A percentile compares a stretch with the other conserved stretches of the same genome.
Conservation (phyloP, 768 basidiomycete species). For the Suillus cothurnatus region DNA sequence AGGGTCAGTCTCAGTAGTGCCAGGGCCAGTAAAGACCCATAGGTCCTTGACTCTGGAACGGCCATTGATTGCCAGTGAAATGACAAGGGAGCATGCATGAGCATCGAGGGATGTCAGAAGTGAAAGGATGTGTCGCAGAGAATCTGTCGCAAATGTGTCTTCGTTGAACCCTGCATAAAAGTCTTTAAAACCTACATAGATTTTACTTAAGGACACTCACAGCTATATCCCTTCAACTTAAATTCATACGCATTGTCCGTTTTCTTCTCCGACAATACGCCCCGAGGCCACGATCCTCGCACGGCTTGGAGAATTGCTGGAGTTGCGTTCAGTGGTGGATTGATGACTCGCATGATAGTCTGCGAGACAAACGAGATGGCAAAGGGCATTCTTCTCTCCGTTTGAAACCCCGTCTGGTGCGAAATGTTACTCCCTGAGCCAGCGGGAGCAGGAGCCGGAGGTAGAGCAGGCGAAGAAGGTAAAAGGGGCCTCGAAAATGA, state of each 20-base stretch:
- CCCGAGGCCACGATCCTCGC: constrained; percentile 76
- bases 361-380: constrained; percentile 73
- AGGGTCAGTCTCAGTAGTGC: constrained; percentile 33
- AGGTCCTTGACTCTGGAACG: constrained; percentile 76
- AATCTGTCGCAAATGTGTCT: constrained; percentile 74
- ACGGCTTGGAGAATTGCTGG: constrained; percentile 83
- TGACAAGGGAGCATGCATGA: constrained; percentile 66
- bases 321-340: constrained; percentile 74
- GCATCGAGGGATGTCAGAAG: constrained; percentile 67
- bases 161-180: constrained; percentile 68
- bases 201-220: constrained; percentile 41
- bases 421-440: constrained; percentile 40
- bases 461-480: constrained; percentile 38
- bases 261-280: constrained; percentile 78
- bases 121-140: constrained; percentile 68
- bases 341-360: constrained; percentile 70
- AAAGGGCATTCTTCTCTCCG: constrained; percentile 52
- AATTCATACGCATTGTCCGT: constrained; percentile 76
- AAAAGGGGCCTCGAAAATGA: constrained; percentile 60
- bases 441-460: constrained; percentile 41
- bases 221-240: constrained; percentile 80
- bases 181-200: constrained; percentile 19
- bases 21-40: constrained; percentile 73
- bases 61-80: constrained; percentile 71
- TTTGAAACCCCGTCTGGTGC: constrained; percentile 37